Percentiles rank a stretch among this genome's conserved stretches.
These are phyloP conservation scores for Chenopodium formosanum DNA, from an alignment of 148 eudicot species.

Conservation along the genomic window DNA sequence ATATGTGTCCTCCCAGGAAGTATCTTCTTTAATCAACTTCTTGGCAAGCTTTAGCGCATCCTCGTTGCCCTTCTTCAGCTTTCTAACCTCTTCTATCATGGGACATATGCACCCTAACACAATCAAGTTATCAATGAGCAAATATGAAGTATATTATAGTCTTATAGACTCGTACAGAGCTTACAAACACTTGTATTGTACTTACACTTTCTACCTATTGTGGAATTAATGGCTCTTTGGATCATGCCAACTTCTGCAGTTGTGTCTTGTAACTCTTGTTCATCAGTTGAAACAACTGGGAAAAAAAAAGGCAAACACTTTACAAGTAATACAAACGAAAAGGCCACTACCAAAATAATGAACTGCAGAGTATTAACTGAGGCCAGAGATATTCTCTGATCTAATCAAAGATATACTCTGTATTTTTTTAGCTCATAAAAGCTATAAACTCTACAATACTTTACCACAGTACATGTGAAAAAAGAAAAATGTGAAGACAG, in stretches of 20 bases:
- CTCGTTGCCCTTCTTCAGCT: background rate
- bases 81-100: conserved; percentile 1
- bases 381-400: too few species aligned
- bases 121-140: background rate
- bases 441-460: too few species aligned
- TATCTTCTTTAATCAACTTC: background rate
- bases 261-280: background rate
- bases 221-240: background rate
- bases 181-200: too few species aligned
- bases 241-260: background rate
- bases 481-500: too few species aligned
- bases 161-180: too few species aligned
- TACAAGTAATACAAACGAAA: too few species aligned
- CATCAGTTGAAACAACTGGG: conserved; percentile 6
- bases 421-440: too few species aligned
- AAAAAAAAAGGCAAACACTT: background rate
- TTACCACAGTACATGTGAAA: too few species aligned
- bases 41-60: background rate
- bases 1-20: conserved; percentile 7
- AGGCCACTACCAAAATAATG: too few species aligned
- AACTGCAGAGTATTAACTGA: too few species aligned
- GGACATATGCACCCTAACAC: background rate
- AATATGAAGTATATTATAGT: background rate
- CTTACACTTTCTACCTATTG: too few species aligned
- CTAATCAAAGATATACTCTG: too few species aligned